These are phyloP conservation scores for Lizanozyma gosingica DNA, from an alignment of 1,139 yeast species.

Conservation along the genomic window DNA sequence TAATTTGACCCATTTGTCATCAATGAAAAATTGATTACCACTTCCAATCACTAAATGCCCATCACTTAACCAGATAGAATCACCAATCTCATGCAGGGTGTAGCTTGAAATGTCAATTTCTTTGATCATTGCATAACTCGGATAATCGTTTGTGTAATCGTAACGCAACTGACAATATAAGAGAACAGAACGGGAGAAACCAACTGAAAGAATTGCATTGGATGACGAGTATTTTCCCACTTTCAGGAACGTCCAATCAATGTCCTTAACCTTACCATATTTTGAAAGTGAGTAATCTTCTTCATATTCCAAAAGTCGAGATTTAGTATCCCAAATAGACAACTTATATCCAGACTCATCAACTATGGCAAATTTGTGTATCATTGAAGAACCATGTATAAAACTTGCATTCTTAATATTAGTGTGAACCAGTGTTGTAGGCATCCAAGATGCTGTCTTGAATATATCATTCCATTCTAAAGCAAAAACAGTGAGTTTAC, in stretches of 20 bases:
- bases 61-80: constrained; percentile 74
- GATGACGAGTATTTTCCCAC: constrained; percentile 37
- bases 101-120: constrained; percentile 60
- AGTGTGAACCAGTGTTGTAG: constrained; percentile 32
- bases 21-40: constrained; percentile 82
- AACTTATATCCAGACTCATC: constrained; percentile 42
- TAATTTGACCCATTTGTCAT: constrained; percentile 50
- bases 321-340: constrained; percentile 68
- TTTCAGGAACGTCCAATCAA: constrained; percentile 60
- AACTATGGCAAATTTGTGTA: constrained; percentile 66
- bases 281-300: constrained; percentile 17
- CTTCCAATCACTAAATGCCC: constrained; percentile 78
- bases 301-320: constrained; percentile 60
- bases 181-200: constrained; percentile 54
- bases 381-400: constrained; percentile 61
- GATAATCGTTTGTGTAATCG: constrained; percentile 75
- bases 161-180: constrained; percentile 76
- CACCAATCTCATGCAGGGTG: constrained; percentile 80
- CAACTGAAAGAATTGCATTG: constrained; percentile 74
- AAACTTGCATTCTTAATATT: constrained; percentile 43
- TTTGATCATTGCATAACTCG: constrained; percentile 71
- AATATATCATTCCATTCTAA: constrained; percentile 9
- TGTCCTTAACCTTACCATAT: constrained; percentile 39
- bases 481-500: constrained; percentile 39
- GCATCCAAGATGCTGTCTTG: constrained; percentile 1